Conservation (phyloP, 2,329 filamentous ascomycete species). For the Cladosporium sp. region DNA sequence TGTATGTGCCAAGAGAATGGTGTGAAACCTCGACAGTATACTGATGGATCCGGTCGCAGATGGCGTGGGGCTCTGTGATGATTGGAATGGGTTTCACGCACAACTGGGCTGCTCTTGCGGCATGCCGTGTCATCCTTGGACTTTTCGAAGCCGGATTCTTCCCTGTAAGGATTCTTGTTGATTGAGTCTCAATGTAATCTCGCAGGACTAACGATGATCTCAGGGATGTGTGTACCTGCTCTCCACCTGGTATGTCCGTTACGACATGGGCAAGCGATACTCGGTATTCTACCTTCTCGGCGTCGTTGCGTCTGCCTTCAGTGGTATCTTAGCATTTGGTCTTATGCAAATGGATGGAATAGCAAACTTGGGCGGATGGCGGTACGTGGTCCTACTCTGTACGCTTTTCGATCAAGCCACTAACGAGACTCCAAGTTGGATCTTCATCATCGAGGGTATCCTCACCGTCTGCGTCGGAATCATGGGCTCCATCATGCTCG, state of each 20-base stretch:
- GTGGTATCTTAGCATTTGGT: constrained; percentile 40
- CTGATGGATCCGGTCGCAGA: constrained; percentile 43
- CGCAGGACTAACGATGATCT: constrained; percentile 29
- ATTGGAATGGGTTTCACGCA: constrained; percentile 61
- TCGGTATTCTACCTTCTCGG: constrained; percentile 50
- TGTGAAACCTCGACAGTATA: constrained; percentile 33
- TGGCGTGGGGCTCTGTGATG: constrained; percentile 59
- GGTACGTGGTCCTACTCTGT: constrained; percentile 32
- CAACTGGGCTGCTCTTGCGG: constrained; percentile 50
- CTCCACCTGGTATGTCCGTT: constrained; percentile 50
- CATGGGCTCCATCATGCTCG: constrained; percentile 12
- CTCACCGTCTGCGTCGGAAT: constrained; percentile 14
- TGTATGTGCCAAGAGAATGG: no score
- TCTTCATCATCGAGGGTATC: constrained; percentile 40
- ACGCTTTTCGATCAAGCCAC: background rate
- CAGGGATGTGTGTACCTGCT: constrained; percentile 62
- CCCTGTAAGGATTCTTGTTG: constrained; percentile 40
- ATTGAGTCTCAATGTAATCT: constrained; percentile 38
- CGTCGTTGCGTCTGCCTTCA: constrained; percentile 44
- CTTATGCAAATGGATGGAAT: constrained; percentile 44
- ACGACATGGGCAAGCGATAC: constrained; percentile 13
- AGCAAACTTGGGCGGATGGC: constrained; percentile 39
- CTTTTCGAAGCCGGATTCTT: constrained; percentile 58
- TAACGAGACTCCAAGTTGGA: constrained; percentile 37
- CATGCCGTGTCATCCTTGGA: constrained; percentile 57